Percentiles rank a stretch among this genome's conserved stretches.
These are phyloP conservation scores for Fusarium continuum DNA, from an alignment of 2,329 filamentous ascomycete species.

Conservation along the genomic window DNA sequence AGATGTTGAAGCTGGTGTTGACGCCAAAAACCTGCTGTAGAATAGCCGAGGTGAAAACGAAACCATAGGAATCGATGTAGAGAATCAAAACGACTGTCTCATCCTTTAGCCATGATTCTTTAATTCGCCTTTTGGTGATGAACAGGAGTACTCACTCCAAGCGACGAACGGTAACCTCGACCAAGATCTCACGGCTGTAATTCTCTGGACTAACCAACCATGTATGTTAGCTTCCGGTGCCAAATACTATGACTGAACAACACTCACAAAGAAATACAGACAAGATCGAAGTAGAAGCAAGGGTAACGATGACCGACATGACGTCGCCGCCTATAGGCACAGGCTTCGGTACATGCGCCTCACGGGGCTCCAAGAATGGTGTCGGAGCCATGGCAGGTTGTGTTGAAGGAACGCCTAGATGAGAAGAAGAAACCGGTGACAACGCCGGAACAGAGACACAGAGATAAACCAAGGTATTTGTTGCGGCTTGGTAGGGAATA, in stretches of 20 bases:
- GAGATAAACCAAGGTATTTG: not conserved
- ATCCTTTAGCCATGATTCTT: not conserved
- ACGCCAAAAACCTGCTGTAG: slow-evolving; percentile 66
- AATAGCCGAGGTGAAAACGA: slow-evolving; percentile 66
- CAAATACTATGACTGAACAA: not conserved
- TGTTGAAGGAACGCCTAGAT: not conserved
- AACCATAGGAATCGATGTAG: slow-evolving; percentile 68
- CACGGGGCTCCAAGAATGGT: slow-evolving; percentile 6
- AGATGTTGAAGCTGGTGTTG: slow-evolving; percentile 59
- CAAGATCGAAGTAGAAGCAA: slow-evolving; percentile 49
- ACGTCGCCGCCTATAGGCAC: slow-evolving; percentile 49
- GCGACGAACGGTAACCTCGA: slow-evolving; percentile 53
- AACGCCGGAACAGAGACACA: not conserved
- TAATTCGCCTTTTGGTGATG: not conserved
- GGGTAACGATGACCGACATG: slow-evolving; percentile 49
- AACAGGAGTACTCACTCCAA: slow-evolving; percentile 51
- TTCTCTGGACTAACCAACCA: slow-evolving; percentile 48
- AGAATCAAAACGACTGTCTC: slow-evolving; percentile 65
- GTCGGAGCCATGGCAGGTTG: slow-evolving; percentile 19
- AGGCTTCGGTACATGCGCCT: slow-evolving; percentile 13
- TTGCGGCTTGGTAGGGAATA: not conserved
- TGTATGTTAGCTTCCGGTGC: slow-evolving; percentile 3
- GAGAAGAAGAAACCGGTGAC: not conserved
- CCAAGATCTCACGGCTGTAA: slow-evolving; percentile 52
- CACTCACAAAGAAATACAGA: slow-evolving; percentile 51